phyloP scores from a whole-genome alignment of 352 stramenopile species.

The Phytophthora sp. region DNA sequence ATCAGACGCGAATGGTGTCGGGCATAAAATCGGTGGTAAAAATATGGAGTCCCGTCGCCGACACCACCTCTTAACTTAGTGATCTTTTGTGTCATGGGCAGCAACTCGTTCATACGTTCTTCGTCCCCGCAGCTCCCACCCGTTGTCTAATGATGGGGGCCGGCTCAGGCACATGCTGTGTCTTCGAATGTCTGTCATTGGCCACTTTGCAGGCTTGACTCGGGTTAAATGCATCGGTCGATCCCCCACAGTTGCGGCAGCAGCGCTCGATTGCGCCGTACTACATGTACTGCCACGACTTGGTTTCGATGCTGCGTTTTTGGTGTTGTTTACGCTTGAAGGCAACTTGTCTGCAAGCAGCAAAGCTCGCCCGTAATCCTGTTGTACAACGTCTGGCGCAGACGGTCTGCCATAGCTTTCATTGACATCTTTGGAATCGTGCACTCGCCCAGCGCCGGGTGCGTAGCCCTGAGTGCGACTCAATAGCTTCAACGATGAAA shows the following conservation, averaged over 20 bases:
- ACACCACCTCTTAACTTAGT: not conserved
- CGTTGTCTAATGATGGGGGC: not conserved
- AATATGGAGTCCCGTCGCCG: not conserved
- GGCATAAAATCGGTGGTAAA: not conserved
- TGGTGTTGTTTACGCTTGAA: constrained; percentile 9
- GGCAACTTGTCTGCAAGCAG: not conserved
- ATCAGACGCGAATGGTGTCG: constrained; percentile 12
- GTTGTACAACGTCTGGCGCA: no score
- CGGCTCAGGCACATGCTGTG: constrained; percentile 17
- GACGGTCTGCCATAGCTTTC: not conserved
- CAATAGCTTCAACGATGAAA: not conserved
- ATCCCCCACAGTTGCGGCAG: no score
- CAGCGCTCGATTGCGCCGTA: constrained; percentile 14
- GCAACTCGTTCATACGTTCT: constrained; percentile 2
- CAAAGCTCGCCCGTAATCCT: not conserved
- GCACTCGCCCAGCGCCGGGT: no score
- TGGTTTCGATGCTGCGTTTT: constrained; percentile 16
- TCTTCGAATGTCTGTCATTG: constrained; percentile 23
- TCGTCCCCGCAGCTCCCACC: not conserved
- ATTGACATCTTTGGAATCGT: not conserved
- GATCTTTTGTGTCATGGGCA: constrained; percentile 8
- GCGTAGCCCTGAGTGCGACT: no score
- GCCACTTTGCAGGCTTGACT: no score
- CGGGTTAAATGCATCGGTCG: no score
- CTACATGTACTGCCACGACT: not conserved